Conservation (phyloP, 257 asterid species). For the Primulina huaijiensis region DNA sequence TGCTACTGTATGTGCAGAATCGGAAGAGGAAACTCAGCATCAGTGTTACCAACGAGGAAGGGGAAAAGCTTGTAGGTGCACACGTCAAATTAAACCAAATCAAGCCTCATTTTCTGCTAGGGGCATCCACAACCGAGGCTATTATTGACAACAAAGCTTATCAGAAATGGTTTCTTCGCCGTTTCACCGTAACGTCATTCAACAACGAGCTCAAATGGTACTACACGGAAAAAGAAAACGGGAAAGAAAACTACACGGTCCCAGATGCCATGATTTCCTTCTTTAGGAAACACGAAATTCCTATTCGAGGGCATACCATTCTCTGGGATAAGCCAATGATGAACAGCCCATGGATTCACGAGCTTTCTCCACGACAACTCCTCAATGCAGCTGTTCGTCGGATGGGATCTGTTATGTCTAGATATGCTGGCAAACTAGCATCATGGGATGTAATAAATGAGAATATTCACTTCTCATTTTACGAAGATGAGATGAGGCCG, state of each 20-base stretch:
- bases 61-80: slow-evolving; percentile 36
- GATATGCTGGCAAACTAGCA: slow-evolving; percentile 40
- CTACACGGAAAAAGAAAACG: slow-evolving; percentile 29
- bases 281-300: slow-evolving; percentile 28
- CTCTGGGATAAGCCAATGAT: slow-evolving; percentile 37
- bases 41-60: slow-evolving; percentile 30
- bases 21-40: slow-evolving; percentile 36
- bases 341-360: slow-evolving; percentile 34
- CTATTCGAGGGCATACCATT: slow-evolving; percentile 49
- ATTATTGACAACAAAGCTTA: slow-evolving; percentile 35
- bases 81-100: slow-evolving; percentile 34
- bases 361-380: slow-evolving; percentile 26
- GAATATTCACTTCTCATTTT: slow-evolving; percentile 49
- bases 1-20: slow-evolving; percentile 21
- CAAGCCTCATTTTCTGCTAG: slow-evolving; percentile 39
- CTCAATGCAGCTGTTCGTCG: slow-evolving; percentile 31
- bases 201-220: slow-evolving; percentile 68
- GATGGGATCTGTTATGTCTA: slow-evolving; percentile 38
- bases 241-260: slow-evolving; percentile 41
- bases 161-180: slow-evolving; percentile 45
- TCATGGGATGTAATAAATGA: slow-evolving; percentile 67
- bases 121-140: slow-evolving; percentile 35
- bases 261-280: slow-evolving; percentile 53
- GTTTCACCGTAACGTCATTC: slow-evolving; percentile 45
- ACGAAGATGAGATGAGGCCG: slow-evolving; percentile 41